Conservation (phyloP, 352 stramenopile genomes). For the Thraustochytrium striatum region DNA sequence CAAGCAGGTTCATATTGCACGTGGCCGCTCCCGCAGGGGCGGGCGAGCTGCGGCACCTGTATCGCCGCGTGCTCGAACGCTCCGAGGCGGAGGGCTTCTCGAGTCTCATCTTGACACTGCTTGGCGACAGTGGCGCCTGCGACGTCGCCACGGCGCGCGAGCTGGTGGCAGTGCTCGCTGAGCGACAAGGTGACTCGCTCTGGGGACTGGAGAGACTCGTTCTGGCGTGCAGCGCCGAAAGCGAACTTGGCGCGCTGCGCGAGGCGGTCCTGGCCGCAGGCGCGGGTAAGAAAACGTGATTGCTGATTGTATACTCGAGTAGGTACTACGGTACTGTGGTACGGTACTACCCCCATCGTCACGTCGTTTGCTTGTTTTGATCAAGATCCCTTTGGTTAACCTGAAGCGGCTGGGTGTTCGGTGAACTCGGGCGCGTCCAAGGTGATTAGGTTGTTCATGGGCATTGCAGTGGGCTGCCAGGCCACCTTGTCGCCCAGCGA, state of each 20-base stretch:
- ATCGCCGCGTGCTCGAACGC: not conserved
- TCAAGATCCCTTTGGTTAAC: no score
- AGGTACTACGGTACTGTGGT: no score
- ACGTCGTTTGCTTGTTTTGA: no score
- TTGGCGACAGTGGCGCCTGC: not conserved
- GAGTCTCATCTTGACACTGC: not conserved
- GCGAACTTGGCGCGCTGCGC: not conserved
- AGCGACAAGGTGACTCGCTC: not conserved
- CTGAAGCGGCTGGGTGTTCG: no score
- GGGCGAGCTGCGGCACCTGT: not conserved
- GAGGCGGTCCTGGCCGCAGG: not conserved
- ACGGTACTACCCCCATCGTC: no score
- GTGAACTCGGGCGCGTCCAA: constrained; percentile 4
- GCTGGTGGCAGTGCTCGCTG: not conserved
- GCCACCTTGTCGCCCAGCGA: constrained; percentile 43
- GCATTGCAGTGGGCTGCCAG: constrained; percentile 24
- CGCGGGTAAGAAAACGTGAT: no score
- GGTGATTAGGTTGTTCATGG: constrained; percentile 3
- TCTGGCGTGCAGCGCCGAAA: not conserved
- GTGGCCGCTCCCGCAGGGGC: not conserved
- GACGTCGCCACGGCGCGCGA: not conserved
- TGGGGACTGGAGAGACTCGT: constrained; percentile 24
- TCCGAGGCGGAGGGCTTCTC: not conserved
- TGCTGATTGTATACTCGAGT: no score
- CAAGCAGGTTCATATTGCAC: constrained; percentile 43